These are phyloP conservation scores for Penicillium roqueforti DNA, from an alignment of 495 filamentous ascomycete genomes.

Conservation along the genomic window DNA sequence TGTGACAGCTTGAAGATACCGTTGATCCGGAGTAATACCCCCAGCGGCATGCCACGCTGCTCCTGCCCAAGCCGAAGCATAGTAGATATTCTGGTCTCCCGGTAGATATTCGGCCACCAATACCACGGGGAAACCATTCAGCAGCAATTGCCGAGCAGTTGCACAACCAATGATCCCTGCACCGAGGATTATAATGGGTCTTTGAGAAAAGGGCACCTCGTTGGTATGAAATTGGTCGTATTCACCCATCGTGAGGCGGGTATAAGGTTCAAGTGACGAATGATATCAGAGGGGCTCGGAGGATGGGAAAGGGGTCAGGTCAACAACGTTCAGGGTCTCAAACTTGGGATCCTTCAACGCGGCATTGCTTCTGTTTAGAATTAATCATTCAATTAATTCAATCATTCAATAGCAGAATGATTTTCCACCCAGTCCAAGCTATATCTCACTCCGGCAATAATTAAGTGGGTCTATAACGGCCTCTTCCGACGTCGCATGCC, in stretches of 20 bases:
- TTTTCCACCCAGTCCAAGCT: too few species aligned
- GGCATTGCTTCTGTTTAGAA: not conserved
- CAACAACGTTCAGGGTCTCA: not conserved
- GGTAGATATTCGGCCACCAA: constrained; percentile 43
- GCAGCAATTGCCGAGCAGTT: constrained; percentile 35
- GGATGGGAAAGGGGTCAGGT: not conserved
- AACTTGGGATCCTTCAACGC: not conserved
- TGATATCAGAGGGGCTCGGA: not conserved
- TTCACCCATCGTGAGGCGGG: constrained; percentile 24
- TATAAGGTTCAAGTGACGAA: not conserved
- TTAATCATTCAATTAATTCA: too few species aligned
- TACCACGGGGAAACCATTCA: constrained; percentile 36
- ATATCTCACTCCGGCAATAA: constrained; percentile 5
- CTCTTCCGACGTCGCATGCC: constrained; percentile 1
- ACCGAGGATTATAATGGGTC: constrained; percentile 38
- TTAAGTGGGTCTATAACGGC: constrained; percentile 9
- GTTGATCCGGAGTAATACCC: constrained; percentile 37
- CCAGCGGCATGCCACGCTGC: constrained; percentile 45
- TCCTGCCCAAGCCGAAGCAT: constrained; percentile 46
- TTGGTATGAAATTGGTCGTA: not conserved
- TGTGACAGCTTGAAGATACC: constrained; percentile 38
- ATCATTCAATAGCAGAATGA: too few species aligned
- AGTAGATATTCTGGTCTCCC: constrained; percentile 39
- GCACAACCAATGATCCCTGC: constrained; percentile 46
- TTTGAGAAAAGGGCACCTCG: constrained; percentile 32